Conservation (phyloP, 2,329 filamentous ascomycete genomes). For the Fusarium coicis region DNA sequence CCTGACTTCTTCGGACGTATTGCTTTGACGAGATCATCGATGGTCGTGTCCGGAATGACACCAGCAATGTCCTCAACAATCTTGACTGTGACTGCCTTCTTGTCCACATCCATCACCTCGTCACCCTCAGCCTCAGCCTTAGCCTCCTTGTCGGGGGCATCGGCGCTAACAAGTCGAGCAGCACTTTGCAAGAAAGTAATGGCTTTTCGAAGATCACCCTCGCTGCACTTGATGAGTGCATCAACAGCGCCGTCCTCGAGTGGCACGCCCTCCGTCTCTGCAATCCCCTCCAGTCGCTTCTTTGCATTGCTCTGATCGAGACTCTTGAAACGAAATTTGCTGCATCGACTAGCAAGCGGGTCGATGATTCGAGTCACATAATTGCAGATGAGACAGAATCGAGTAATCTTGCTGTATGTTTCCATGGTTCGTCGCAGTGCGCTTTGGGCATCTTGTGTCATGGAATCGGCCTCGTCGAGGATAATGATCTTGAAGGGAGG, state of each 20-base stretch:
- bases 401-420: slow-evolving; percentile 94
- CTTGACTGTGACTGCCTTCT: slow-evolving; percentile 75
- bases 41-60: slow-evolving; percentile 82
- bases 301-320: slow-evolving; percentile 88
- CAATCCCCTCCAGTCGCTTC: slow-evolving; percentile 83
- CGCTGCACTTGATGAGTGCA: slow-evolving; percentile 85
- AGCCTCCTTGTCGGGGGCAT: slow-evolving; percentile 57
- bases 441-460: slow-evolving; percentile 98
- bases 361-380: slow-evolving; percentile 99
- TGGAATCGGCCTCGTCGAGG: slow-evolving; percentile 96
- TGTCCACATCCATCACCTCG: slow-evolving; percentile 70
- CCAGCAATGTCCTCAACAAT: slow-evolving; percentile 96
- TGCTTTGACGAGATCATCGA: slow-evolving; percentile 76
- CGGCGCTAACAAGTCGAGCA: slow-evolving; percentile 84
- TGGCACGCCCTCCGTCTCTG: slow-evolving; percentile 77
- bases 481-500: slow-evolving; percentile 99
- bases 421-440: slow-evolving; percentile 97
- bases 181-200: slow-evolving; percentile 97
- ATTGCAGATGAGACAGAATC: slow-evolving; percentile 98
- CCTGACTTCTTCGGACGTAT: slow-evolving; percentile 77
- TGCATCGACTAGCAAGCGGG: slow-evolving; percentile 90
- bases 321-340: slow-evolving; percentile 98
- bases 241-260: slow-evolving; percentile 84
- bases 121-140: slow-evolving; percentile 52
- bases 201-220: slow-evolving; percentile 94